These are phyloP conservation scores for Pyrenophora tritici-repentis DNA, from an alignment of 2,329 filamentous ascomycete species.

Conservation along the genomic window DNA sequence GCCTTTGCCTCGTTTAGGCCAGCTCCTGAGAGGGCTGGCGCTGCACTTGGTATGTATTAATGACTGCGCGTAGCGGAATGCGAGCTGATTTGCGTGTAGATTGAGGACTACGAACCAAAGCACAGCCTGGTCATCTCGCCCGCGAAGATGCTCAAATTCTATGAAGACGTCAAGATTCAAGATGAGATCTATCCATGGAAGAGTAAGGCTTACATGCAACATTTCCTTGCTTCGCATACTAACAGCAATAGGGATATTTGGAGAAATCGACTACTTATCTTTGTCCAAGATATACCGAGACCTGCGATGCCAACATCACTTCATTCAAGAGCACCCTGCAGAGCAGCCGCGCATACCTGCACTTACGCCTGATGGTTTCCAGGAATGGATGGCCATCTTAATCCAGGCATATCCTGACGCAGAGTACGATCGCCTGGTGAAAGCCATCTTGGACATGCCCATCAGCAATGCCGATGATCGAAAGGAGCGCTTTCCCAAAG, in stretches of 20 bases:
- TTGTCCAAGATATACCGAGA: conserved; percentile 55
- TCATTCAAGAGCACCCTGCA: conserved; percentile 52
- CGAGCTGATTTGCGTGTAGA: conserved; percentile 51
- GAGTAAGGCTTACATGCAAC: conserved; percentile 53
- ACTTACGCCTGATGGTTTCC: conserved; percentile 54
- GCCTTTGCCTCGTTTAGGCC: conserved; percentile 69
- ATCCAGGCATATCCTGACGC: conserved; percentile 77
- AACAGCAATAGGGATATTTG: conserved; percentile 47
- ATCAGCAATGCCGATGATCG: conserved; percentile 68
- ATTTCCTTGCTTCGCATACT: not conserved
- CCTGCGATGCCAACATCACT: conserved; percentile 55
- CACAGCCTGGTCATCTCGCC: conserved; percentile 75
- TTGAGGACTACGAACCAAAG: conserved; percentile 70
- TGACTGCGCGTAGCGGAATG: not conserved
- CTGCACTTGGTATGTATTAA: conserved; percentile 66
- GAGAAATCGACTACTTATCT: conserved; percentile 47
- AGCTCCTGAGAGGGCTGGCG: conserved; percentile 75
- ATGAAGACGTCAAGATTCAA: conserved; percentile 67
- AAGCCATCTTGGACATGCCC: conserved; percentile 71
- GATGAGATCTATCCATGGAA: conserved; percentile 72
- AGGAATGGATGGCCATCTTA: conserved; percentile 70
- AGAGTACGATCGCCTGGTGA: conserved; percentile 72
- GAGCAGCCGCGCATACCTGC: conserved; percentile 52
- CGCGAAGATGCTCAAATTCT: conserved; percentile 75
- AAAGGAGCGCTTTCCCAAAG: conserved; percentile 76